Base-by-base conservation (phyloP, 345 rosid genomes). In the Camelina hispida region DNA sequence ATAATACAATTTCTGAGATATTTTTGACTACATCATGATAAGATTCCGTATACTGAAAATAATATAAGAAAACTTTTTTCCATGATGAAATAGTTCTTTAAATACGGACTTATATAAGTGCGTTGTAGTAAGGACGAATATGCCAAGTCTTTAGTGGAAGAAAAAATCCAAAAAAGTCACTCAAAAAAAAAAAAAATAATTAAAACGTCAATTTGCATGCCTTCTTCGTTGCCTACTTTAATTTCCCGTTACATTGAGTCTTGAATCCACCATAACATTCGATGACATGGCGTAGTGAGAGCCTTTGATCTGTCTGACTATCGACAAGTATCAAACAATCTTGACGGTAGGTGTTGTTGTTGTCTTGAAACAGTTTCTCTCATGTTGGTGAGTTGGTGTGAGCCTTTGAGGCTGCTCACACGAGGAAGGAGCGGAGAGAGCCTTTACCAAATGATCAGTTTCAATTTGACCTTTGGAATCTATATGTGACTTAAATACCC, bases 131-230 rank as follows among this genome's bases (percentile, higher is more conserved):
- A 75, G 7, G 37, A 58, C 20, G 55, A 74, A 66, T 48, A 74
- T 74, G 66, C 72, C 59, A 73, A 62, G 4, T 54, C 47, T 48
- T 57, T 57, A 73, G 47, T 65, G 60, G 18, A 58, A 43, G 16
- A n/a, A 35, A 34, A 37, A 38, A 38, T 66, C 28, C 25, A 59
- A 71, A 60, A 28, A 34, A 34, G 68, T 61, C 37, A 42, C 56
- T 57, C 5, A 35, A 48, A 17, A 74, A 60, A 38, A 60, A 17
- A 66, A 18, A 18, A 61, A 75, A 50, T 68, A 68, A 67, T 67
- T 48, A 16, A 34, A 65, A 73, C 71, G 40, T 48, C 59, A 57
- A 37, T 56, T 22, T 74, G 60, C 78, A 66, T 66, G 72, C 72
- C 25, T 43, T 65, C 58, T 63, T 14, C 47, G 65, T 43, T 14